Evolutionary conservation across 495 filamentous ascomycete genomes (phyloP).

Genomic region (Chaetomium cochliodes): DNA sequence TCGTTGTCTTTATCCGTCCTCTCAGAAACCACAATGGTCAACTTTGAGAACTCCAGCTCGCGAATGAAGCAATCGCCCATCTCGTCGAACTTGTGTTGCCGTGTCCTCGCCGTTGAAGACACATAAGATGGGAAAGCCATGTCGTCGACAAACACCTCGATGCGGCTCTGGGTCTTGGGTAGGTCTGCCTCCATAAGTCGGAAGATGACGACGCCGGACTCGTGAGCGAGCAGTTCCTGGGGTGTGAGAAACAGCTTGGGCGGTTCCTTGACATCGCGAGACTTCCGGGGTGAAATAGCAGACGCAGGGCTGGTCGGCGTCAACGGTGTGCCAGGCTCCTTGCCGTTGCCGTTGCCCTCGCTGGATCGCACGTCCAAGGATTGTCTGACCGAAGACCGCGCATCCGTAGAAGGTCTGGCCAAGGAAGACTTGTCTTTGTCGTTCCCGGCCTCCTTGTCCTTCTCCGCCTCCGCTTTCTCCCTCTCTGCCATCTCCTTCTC

Average conservation of each 20-base stretch:
- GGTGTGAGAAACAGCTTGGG: slow-evolving; percentile 75
- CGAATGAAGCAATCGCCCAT: slow-evolving; percentile 94
- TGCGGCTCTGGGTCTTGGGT: slow-evolving; percentile 67
- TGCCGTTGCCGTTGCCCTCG: slow-evolving; percentile 12
- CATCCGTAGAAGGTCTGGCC: slow-evolving; percentile 36
- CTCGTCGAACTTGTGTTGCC: slow-evolving; percentile 72
- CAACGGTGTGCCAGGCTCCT: slow-evolving; percentile 26
- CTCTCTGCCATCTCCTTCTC: slow-evolving; percentile 32
- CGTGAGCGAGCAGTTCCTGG: slow-evolving; percentile 78
- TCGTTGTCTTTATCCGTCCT: slow-evolving; percentile 71
- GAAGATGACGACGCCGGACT: slow-evolving; percentile 92
- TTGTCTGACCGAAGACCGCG: slow-evolving; percentile 37
- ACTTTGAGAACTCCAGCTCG: slow-evolving; percentile 89
- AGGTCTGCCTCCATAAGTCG: slow-evolving; percentile 86
- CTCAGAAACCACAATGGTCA: slow-evolving; percentile 81
- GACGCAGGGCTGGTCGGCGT: slow-evolving; percentile 42
- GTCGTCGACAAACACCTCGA: slow-evolving; percentile 93
- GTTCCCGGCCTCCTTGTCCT: slow-evolving; percentile 35
- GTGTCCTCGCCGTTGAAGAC: slow-evolving; percentile 69
- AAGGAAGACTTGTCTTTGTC: slow-evolving; percentile 23
- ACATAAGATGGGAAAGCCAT: slow-evolving; percentile 85
- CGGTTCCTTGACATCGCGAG: slow-evolving; percentile 57
- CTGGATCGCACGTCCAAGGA: slow-evolving; percentile 34
- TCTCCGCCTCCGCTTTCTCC: slow-evolving; percentile 32
- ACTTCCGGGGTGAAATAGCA: slow-evolving; percentile 47